These are phyloP conservation scores for Nymphaea colorata DNA, from an alignment of 164 flowering plant genomes.

Conservation along the genomic window DNA sequence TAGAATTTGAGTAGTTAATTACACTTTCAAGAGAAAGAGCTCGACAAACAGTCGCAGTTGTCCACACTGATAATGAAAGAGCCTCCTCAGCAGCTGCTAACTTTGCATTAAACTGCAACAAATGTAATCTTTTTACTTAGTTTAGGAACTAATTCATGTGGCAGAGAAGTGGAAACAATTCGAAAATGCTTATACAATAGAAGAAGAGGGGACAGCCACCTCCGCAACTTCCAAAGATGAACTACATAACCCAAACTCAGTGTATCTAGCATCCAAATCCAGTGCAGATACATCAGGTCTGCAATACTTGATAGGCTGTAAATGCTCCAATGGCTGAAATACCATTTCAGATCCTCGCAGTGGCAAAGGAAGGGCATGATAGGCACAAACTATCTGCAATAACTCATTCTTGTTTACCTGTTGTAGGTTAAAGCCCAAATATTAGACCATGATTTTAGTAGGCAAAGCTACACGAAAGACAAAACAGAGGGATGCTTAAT, in stretches of 20 bases:
- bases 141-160: too few relatives aligned
- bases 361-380: constrained; percentile 59
- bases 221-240: constrained; percentile 28
- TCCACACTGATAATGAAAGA: constrained; percentile 70
- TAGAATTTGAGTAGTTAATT: constrained; percentile 12
- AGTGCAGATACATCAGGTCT: constrained; percentile 49
- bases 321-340: constrained; percentile 78
- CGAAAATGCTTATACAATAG: neutral
- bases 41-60: constrained; percentile 81
- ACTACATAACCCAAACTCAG: constrained; percentile 15
- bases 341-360: constrained; percentile 46
- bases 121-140: neutral
- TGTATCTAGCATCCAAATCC: constrained; percentile 22
- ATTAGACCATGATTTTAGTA: neutral
- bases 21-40: constrained; percentile 88
- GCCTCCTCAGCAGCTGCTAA: constrained; percentile 90
- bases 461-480: neutral
- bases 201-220: constrained; percentile 22
- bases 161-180: neutral
- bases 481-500: neutral
- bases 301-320: constrained; percentile 63
- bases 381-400: constrained; percentile 74
- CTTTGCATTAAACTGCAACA: constrained; percentile 11
- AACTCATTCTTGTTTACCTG: constrained; percentile 72
- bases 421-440: constrained; percentile 2